phyloP scores from a whole-genome alignment of 257 asterid species.

The Solanum bulbocastanum region DNA sequence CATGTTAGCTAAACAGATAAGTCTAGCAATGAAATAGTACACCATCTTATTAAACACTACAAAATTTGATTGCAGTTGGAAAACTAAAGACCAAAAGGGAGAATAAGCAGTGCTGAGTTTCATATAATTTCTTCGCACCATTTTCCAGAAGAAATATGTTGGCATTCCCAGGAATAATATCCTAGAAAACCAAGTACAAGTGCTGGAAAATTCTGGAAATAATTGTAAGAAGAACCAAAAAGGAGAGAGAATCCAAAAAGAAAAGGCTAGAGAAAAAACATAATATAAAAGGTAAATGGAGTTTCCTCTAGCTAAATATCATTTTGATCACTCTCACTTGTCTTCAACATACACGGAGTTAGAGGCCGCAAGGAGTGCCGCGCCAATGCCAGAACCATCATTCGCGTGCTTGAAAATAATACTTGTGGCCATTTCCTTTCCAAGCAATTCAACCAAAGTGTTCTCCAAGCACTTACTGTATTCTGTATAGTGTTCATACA shows the following conservation, averaged over 20 bases:
- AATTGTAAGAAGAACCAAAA: not conserved
- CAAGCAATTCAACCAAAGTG: conserved; percentile 38
- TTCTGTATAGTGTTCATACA: conserved; percentile 49
- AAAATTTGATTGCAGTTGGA: not conserved
- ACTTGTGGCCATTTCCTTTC: conserved; percentile 21
- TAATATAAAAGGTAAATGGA: not conserved
- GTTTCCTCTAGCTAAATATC: not conserved
- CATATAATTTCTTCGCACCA: not conserved
- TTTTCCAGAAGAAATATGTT: not conserved
- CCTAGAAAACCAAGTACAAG: not conserved
- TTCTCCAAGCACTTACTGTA: conserved; percentile 38
- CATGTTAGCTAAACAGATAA: not conserved
- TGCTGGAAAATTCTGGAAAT: not conserved
- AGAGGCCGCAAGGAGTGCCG: conserved; percentile 64
- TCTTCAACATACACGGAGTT: conserved; percentile 26
- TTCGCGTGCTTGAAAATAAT: conserved; percentile 40
- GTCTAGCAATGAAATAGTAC: not conserved
- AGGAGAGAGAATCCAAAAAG: not conserved
- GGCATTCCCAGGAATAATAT: not conserved
- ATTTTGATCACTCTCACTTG: not conserved
- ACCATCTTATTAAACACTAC: not conserved
- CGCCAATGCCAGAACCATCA: conserved; percentile 70
- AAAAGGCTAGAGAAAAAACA: not conserved
- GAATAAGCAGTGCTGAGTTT: not conserved
- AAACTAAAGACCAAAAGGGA: not conserved